phyloP scores from a whole-genome alignment of 2,329 filamentous ascomycete species.

The Calonectria multiphialidica region DNA sequence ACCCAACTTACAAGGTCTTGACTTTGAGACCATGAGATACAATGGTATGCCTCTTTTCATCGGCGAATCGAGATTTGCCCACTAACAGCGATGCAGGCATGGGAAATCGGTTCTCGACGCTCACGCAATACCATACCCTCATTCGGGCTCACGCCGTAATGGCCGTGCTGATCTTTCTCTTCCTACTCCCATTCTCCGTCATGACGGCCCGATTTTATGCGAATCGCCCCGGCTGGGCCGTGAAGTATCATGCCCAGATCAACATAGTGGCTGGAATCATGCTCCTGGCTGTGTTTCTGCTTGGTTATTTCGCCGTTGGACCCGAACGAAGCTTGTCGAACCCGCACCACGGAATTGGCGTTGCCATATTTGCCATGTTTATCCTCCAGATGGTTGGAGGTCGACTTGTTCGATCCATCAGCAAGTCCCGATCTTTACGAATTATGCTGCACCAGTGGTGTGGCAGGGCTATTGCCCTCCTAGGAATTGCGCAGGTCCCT shows the following conservation, averaged over 20 bases:
- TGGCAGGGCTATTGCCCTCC: constrained; percentile 80
- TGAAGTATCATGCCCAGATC: constrained; percentile 80
- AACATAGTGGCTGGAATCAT: constrained; percentile 77
- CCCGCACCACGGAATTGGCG: constrained; percentile 86
- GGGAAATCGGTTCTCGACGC: constrained; percentile 81
- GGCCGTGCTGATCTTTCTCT: constrained; percentile 79
- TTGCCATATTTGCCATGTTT: constrained; percentile 81
- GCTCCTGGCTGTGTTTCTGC: constrained; percentile 77
- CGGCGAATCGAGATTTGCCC: not conserved
- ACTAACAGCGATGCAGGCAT: constrained; percentile 69
- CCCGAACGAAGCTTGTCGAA: constrained; percentile 79
- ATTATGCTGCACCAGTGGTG: constrained; percentile 88
- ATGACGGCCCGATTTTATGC: constrained; percentile 80
- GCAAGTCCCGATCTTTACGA: constrained; percentile 61
- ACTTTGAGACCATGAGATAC: constrained; percentile 86
- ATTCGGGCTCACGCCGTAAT: constrained; percentile 80
- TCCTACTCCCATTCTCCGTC: constrained; percentile 80
- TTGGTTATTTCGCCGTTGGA: constrained; percentile 85
- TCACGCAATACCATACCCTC: constrained; percentile 77
- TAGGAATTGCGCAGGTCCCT: constrained; percentile 89
- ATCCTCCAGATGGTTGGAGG: constrained; percentile 79
- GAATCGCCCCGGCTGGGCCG: constrained; percentile 68
- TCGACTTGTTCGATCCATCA: constrained; percentile 68
- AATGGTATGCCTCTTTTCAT: constrained; percentile 71
- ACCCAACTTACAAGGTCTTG: constrained; percentile 80